Percentiles rank a stretch among this genome's conserved stretches.
These are phyloP conservation scores for Planoprotostelium fungivorum DNA, from an alignment of 78 protist genomes.

Conservation along the genomic window DNA sequence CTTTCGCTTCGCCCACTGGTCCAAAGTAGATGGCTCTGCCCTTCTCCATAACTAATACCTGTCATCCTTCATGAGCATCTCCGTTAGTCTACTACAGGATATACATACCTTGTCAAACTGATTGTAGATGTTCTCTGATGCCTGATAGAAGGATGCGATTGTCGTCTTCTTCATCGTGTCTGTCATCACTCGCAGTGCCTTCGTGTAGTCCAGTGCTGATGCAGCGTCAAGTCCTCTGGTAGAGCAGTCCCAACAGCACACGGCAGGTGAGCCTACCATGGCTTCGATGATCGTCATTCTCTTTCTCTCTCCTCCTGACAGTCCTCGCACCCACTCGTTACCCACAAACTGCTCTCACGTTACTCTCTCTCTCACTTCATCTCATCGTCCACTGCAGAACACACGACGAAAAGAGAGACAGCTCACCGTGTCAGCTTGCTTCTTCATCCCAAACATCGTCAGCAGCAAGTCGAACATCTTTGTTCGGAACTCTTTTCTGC, in stretches of 20 bases:
- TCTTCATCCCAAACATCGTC: constrained; percentile 44
- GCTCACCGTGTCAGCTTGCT: constrained; percentile 55
- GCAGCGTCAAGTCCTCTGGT: constrained; percentile 49
- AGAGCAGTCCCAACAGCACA: constrained; percentile 40
- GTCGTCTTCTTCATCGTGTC: constrained; percentile 41
- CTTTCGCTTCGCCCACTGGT: constrained; percentile 26
- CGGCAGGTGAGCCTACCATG: constrained; percentile 28
- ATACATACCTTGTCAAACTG: constrained; percentile 10
- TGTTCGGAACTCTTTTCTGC: constrained; percentile 10
- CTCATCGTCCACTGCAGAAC: not conserved
- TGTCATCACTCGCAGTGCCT: constrained; percentile 39
- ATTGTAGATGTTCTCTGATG: constrained; percentile 44
- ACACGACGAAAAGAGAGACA: not conserved
- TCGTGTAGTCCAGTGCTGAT: constrained; percentile 41
- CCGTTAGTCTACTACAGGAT: not conserved
- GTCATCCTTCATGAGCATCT: not conserved
- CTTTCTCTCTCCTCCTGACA: constrained; percentile 45
- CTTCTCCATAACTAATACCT: constrained; percentile 35
- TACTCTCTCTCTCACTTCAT: not conserved
- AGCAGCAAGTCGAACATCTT: constrained; percentile 25
- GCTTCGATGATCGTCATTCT: constrained; percentile 46
- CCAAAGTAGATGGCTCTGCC: constrained; percentile 56
- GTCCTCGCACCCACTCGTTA: constrained; percentile 29
- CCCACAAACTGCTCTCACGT: constrained; percentile 19
- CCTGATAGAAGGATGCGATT: constrained; percentile 52